Percentiles rank a stretch among this genome's conserved stretches.
These are phyloP conservation scores for Groenewaldozyma auringiensis DNA, from an alignment of 1,139 yeast genomes.

Conservation along the genomic window DNA sequence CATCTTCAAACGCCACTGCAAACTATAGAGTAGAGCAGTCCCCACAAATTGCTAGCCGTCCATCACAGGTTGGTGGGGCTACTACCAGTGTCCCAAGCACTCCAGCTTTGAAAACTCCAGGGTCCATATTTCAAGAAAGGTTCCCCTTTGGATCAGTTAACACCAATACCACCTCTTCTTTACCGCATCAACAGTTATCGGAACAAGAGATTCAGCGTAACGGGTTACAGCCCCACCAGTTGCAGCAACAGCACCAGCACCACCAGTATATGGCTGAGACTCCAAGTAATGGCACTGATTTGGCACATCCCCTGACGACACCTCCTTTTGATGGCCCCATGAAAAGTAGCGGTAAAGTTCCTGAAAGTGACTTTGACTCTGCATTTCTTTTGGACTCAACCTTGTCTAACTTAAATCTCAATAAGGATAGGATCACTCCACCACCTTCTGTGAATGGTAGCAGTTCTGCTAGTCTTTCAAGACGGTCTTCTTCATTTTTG, in stretches of 20 bases:
- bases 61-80: neutral
- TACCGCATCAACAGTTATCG: neutral
- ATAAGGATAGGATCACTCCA: neutral
- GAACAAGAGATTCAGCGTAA: neutral
- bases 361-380: neutral
- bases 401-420: neutral
- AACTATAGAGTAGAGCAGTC: neutral
- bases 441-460: neutral
- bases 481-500: constrained; percentile 19
- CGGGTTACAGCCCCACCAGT: neutral
- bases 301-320: neutral
- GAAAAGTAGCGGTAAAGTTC: constrained; percentile 1
- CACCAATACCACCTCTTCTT: constrained; percentile 4
- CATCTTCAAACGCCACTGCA: constrained; percentile 1
- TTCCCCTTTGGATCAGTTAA: constrained; percentile 4
- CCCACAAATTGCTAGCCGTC: neutral
- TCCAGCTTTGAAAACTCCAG: neutral
- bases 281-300: no score
- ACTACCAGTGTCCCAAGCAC: neutral
- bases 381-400: neutral
- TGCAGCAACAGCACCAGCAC: neutral
- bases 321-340: constrained; percentile 6
- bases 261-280: no score
- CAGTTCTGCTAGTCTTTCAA: neutral
- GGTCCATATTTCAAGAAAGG: neutral